phyloP scores from a whole-genome alignment of 331 rosid species.

The Arachis monticola region DNA sequence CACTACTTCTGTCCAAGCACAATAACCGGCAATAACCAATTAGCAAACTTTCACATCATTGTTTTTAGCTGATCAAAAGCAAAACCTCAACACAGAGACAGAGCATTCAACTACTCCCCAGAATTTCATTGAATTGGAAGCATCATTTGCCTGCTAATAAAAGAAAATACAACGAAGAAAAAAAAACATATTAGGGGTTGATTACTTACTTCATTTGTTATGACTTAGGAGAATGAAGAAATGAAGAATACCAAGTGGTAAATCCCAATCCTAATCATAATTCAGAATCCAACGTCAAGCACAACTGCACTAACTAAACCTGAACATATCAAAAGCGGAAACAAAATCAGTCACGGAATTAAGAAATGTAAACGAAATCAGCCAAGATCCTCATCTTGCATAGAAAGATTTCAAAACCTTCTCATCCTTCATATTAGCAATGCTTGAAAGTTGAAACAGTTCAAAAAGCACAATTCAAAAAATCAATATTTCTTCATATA shows the following conservation, averaged over 20 bases:
- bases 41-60: slow-evolving; percentile 26
- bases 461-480: slow-evolving; percentile 18
- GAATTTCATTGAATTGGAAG: slow-evolving; percentile 9
- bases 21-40: slow-evolving; percentile 25
- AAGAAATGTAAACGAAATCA: background rate
- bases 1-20: slow-evolving; percentile 44
- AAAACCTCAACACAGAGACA: slow-evolving; percentile 30
- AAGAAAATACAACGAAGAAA: slow-evolving; percentile 21
- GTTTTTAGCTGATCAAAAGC: slow-evolving; percentile 11
- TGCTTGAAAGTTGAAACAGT: slow-evolving; percentile 27
- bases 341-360: background rate
- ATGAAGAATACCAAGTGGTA: slow-evolving; percentile 9
- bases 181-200: background rate
- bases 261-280: slow-evolving; percentile 5
- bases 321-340: slow-evolving; percentile 17
- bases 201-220: background rate
- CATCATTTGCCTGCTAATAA: background rate
- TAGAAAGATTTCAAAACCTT: slow-evolving; percentile 30
- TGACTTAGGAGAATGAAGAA: background rate
- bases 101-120: slow-evolving; percentile 12
- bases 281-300: slow-evolving; percentile 15
- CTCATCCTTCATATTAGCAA: slow-evolving; percentile 11
- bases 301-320: background rate
- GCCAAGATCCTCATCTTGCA: slow-evolving; percentile 33
- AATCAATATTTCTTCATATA: slow-evolving; percentile 18